Evolutionary conservation across 208 protist genomes (phyloP), one percentile per base, ranked within the genome.

Genomic region (Trypanosoma melophagium): DNA sequence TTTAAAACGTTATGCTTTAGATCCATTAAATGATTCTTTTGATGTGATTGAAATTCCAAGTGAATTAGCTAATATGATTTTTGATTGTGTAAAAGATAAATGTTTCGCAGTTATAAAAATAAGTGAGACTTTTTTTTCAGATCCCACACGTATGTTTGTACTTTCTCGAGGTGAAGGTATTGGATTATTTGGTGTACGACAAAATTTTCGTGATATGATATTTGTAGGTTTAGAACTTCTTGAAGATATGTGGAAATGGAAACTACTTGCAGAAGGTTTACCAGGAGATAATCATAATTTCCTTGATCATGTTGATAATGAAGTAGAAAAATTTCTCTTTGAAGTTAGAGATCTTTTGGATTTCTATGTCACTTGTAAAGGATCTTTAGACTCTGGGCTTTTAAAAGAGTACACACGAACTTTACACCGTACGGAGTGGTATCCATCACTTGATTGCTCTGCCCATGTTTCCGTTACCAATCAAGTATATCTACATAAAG

Each of bases 231-330:
- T 93, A 14, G 84, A 95, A 60, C 54, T 93, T 7, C 56, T 93
- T 44, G 80, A 88, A 58, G 86, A 93, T 59, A 71, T 95, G 51
- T 93, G 84, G 84, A 67, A 81, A 17, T 95, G 90, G 90, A 93
- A 92, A 66, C 55, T 25, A 38, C 51, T 93, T 12, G 70, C 82
- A 9, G 71, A 71, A 44, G 66, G 25, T 16, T 56, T 93, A 1
- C 77, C 86, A 0, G 90, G 85, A 16, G 87, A 93, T 42, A 81
- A 83, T 72, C 60, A 81, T 49, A 72, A 74, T 31, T 84, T 85
- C 66, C 76, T 90, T 45, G 85, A 93, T 60, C 64, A 89, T 71
- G 85, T 95, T 16, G 80, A 93, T 58, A 69, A 71, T 45, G 61
- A 56, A 25, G 74, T 93, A 21, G 83, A 91, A 54, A 57, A 54